Base-by-base conservation (phyloP, 1,284 basidiomycete species). In the Coriolopsis trogii region DNA sequence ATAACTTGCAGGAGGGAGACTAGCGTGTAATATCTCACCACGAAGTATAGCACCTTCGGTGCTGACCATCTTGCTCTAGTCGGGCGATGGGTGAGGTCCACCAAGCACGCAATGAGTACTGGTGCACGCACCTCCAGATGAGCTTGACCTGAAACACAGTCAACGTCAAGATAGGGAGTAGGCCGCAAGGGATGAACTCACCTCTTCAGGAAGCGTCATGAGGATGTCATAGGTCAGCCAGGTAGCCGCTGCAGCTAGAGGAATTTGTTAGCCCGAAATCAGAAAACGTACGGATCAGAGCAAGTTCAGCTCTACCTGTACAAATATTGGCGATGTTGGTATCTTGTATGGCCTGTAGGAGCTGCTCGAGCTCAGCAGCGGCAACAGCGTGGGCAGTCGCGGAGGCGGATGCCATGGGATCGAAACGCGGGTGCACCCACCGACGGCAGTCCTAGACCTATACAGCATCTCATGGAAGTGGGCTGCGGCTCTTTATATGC, bases 21-120 rank as follows among this genome's bases (percentile, higher is more conserved):
- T 6, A 57, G 34, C 3, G 44, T 52, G 21, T 53, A 53, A 34
- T 57, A 57, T 43, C 55, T 41, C n/a, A 57, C 51, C 18, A 53
- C 13, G 13, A 57, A 24, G 41, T 53, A 57, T 7, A 57, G 48
- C 7, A 53, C 2, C 20, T 57, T 57, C 3, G 51, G 47, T 6
- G 41, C 23, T 3, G 55, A 53, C 51, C 51, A 57, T 9, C 29
- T 46, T 9, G 55, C 44, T n/a, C 55, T 57, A n/a, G n/a, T n/a
- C n/a, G 36, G 18, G 18, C 6, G 20, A 34, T 6, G n/a, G 33
- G 7, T 34, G 33, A 7, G 13, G 33, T 31, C 33, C n/a, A n/a
- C n/a, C n/a, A 34, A 6, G 33, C 33, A 16, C 20, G 4, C n/a
- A 1, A 18, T 13, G n/a, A 6, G 15, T 3, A 5, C 8, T 6